Evolutionary conservation across 2,329 filamentous ascomycete genomes (phyloP).

Genomic region (Paracoccidioides lutzii): DNA sequence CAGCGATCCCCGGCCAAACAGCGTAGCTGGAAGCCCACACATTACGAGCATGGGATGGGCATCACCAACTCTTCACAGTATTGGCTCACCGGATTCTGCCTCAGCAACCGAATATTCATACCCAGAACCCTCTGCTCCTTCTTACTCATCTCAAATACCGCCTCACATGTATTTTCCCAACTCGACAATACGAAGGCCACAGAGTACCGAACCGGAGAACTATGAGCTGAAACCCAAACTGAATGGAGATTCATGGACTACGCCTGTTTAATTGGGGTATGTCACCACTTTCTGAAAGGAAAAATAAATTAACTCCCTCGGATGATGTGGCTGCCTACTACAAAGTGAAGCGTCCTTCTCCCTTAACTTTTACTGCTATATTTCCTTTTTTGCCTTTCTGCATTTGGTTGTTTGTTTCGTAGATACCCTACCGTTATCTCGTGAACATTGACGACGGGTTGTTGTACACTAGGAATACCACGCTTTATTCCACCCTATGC

Average conservation of each 20-base stretch:
- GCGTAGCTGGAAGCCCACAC: conserved; percentile 73
- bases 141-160: conserved; percentile 30
- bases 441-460: background rate
- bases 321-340: background rate
- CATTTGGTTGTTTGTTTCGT: background rate
- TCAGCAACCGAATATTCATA: conserved; percentile 63
- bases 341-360: background rate
- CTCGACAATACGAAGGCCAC: conserved; percentile 55
- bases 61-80: conserved; percentile 62
- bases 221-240: conserved; percentile 48
- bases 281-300: background rate
- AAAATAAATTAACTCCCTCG: background rate
- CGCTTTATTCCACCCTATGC: background rate
- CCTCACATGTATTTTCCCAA: conserved; percentile 62
- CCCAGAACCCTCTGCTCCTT: conserved; percentile 53
- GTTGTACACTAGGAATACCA: background rate
- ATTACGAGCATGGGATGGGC: conserved; percentile 74
- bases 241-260: conserved; percentile 26
- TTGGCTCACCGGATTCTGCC: conserved; percentile 56
- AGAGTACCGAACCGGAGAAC: conserved; percentile 59
- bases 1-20: conserved; percentile 61
- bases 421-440: conserved; percentile 1
- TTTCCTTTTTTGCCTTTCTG: background rate
- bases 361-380: background rate
- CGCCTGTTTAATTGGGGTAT: conserved; percentile 18